Evolutionary conservation across 768 basidiomycete genomes (phyloP), one percentile per base, ranked within the genome.

Genomic region (Rhizopogon vinicolor): DNA sequence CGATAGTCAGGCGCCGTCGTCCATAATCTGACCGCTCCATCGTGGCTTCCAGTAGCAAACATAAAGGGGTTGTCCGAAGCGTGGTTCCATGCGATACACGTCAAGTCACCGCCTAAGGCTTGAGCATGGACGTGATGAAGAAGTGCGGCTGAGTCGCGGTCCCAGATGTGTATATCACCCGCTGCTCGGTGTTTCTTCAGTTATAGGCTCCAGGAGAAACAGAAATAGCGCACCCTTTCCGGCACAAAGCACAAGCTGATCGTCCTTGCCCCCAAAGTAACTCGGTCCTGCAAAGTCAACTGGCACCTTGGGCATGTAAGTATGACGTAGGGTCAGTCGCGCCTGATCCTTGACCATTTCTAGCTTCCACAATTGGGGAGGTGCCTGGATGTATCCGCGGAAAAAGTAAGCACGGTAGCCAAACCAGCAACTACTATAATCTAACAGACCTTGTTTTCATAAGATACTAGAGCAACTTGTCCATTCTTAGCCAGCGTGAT

Each of bases 131-230:
- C 75, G 58, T 84, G 78, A 60, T 88, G 86, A 5, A 90, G 74
- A 7, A 88, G 70, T 3, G 79, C 74, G 8, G 79, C 88, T 28
- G 85, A 86, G 70, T 89, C 86, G 53, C 82, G 82, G 62, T 90
- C 88, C 88, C 88, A 91, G 37, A 89, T 85, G 62, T 87, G 83
- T 18, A 91, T 86, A 60, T 89, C 85, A 7, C 87, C 88, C 58
- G 79, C 87, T 88, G 57, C 12, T 19, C n/a, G 44, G 31, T 41
- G 25, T 5, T 40, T 29, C 10, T 33, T 43, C 22, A 40, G 8
- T 16, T 10, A 44, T 39, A 40, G 7, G 25, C 22, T 16, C 3
- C 18, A 29, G 53, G 7, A 53, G 7, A 44, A 51, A 44, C 14
- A 19, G 18, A 9, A 25, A 40, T 10, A 12, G 60, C 68, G 35